Evolutionary conservation across 805 yeast species (phyloP).

Genomic region (Kuraishia piskuri): DNA sequence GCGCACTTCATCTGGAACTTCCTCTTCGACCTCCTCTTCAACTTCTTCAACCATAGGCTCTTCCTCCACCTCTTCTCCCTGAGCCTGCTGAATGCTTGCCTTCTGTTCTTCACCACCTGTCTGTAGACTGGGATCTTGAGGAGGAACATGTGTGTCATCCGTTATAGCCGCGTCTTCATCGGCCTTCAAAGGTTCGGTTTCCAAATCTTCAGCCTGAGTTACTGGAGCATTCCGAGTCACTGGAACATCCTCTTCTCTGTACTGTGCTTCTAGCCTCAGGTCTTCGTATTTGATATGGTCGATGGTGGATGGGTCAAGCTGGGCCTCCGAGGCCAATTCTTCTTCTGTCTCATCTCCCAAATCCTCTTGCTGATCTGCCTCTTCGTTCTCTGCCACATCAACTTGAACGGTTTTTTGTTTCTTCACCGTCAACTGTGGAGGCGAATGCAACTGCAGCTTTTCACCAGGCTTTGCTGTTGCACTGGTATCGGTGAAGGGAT

Average conservation of each 20-base stretch:
- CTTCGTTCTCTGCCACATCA: not conserved
- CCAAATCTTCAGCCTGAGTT: not conserved
- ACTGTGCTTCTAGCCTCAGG: not conserved
- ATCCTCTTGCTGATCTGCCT: not conserved
- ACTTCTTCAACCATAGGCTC: not conserved
- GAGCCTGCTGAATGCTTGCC: not conserved
- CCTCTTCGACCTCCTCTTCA: slow-evolving; percentile 7
- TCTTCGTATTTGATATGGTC: not conserved
- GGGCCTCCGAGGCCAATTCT: not conserved
- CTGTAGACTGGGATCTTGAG: too few species aligned
- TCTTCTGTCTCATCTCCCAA: not conserved
- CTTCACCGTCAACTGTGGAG: slow-evolving; percentile 4
- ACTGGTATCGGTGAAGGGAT: slow-evolving; percentile 8
- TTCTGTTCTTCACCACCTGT: not conserved
- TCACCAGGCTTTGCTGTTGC: not conserved
- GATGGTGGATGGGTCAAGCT: not conserved
- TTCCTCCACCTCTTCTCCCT: not conserved
- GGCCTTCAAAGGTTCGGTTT: not conserved
- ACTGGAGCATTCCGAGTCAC: not conserved
- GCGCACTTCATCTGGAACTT: slow-evolving; percentile 17
- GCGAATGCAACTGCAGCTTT: slow-evolving; percentile 3
- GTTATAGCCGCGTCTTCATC: not conserved
- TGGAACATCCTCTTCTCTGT: not conserved
- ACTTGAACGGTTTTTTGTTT: slow-evolving; percentile 1
- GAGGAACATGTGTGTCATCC: not conserved